Percentiles rank a stretch among this genome's conserved stretches.
Evolutionary conservation across 306 rosid genomes (phyloP).

Genomic region (Sesbania bispinosa): DNA sequence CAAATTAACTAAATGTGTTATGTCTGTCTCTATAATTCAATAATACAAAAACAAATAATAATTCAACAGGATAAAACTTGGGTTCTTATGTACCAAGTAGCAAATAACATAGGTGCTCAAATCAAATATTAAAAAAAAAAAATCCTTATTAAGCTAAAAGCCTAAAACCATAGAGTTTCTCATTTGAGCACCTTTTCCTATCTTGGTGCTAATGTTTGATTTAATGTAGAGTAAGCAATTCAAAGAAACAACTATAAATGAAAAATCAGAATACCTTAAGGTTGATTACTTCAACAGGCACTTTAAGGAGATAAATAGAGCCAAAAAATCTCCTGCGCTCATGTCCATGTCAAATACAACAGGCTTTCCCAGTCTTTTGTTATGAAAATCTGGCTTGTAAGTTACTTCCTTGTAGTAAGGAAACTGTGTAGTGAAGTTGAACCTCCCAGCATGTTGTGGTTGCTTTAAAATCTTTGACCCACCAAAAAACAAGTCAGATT

Average conservation of each 20-base stretch:
- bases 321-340: constrained; percentile 93
- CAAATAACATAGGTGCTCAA: background rate
- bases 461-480: constrained; percentile 37
- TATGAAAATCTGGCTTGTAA: constrained; percentile 58
- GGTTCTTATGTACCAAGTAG: background rate
- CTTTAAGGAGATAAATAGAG: constrained; percentile 77
- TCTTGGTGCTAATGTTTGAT: background rate
- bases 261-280: constrained; percentile 57
- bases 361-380: constrained; percentile 58
- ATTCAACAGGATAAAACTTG: background rate
- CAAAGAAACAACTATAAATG: constrained; percentile 14
- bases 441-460: constrained; percentile 51
- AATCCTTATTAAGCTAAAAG: too few relatives aligned
- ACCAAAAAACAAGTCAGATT: background rate
- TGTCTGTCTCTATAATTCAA: background rate
- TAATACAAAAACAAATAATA: background rate
- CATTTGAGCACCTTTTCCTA: background rate
- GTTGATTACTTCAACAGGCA: constrained; percentile 70
- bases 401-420: constrained; percentile 64
- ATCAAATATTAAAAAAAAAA: too few relatives aligned
- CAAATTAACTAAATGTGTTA: background rate
- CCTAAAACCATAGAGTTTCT: background rate
- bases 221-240: background rate
- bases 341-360: constrained; percentile 97
- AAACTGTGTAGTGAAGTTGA: constrained; percentile 71